Base-by-base conservation (phyloP, 2,329 filamentous ascomycete species). In the Fusarium caatingaense region DNA sequence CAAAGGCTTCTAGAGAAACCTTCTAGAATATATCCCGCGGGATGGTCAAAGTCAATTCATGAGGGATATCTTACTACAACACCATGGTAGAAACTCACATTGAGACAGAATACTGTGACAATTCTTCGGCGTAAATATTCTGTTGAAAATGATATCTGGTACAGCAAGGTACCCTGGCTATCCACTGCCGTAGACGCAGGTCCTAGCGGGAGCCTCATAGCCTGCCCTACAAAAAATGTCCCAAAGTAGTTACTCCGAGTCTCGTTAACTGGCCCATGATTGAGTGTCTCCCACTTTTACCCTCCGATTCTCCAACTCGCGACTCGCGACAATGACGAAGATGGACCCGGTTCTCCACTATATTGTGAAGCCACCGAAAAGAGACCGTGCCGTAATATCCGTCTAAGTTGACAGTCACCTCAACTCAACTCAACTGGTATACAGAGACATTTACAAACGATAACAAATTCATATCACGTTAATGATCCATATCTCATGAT, bases 371-470 rank as follows among this genome's bases (percentile, higher is more conserved):
- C 28, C 58, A 54, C 67, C 67, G 67, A 70, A 60, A 70, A 70
- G 32, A 61, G 42, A 71, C 67, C 67, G 67, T 70, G 67, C 67
- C 67, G 67, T 44, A 47, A 18, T 70, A 68, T 44, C 67, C 67
- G 67, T 20, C 3, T 18, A 47, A 37, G 34, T 37, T 37, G 34
- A 37, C 34, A n/a, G 18, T 37, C 18, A 37, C 10, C 34, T 32
- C 30, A 1, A 32, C 25, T 25, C 27, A 27, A 27, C 25, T 25
- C 27, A 27, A 27, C 27, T 27, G 27, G 27, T 11, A 25, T 25
- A 25, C 25, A 25, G 27, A 28, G 16, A 18, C 5, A 37, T n/a
- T 37, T 44, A 37, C 21, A 37, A n/a, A 54, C 47, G 16, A 25
- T 40, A 54, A 41, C 9, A 61, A 23, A 15, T 45, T 45, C n/a